Percentiles rank a stretch among this genome's conserved stretches.
phyloP scores from a whole-genome alignment of 768 basidiomycete genomes.

The Obba rivulosa region DNA sequence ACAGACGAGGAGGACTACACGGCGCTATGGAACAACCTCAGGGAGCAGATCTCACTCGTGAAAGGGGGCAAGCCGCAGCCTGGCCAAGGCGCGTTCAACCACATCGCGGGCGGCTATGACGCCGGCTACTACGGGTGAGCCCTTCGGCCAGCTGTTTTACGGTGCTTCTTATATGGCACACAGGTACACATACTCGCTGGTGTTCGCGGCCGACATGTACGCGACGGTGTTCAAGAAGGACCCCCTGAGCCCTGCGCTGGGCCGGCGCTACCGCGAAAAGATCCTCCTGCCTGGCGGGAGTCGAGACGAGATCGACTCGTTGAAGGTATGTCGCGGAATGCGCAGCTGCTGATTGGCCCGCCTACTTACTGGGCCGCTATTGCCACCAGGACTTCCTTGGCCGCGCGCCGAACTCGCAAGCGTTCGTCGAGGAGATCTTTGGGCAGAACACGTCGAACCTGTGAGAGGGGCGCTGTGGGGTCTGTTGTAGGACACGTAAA shows the following conservation, averaged over 20 bases:
- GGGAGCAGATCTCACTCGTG: conserved; percentile 66
- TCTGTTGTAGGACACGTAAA: not conserved
- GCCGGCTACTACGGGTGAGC: conserved; percentile 65
- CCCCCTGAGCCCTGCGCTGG: conserved; percentile 64
- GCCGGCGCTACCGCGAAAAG: conserved; percentile 65
- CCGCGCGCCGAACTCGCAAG: conserved; percentile 66
- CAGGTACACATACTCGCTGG: conserved; percentile 64
- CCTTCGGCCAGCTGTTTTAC: not conserved
- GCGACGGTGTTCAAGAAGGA: conserved; percentile 76
- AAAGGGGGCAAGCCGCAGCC: conserved; percentile 53
- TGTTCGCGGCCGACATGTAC: conserved; percentile 57
- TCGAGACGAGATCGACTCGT: conserved; percentile 74
- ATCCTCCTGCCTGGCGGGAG: conserved; percentile 74
- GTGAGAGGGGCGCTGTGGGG: not conserved
- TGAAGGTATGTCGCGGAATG: conserved; percentile 43
- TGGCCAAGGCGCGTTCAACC: conserved; percentile 73
- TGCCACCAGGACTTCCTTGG: conserved; percentile 66
- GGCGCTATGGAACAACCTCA: conserved; percentile 69
- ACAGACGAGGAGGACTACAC: conserved; percentile 67
- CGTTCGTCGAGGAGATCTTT: conserved; percentile 66
- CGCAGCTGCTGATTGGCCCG: not conserved
- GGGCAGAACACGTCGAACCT: conserved; percentile 23
- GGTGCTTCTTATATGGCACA: not conserved
- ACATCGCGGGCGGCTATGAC: conserved; percentile 73
- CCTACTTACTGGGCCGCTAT: not conserved